Conservation (phyloP, 192 early-diverging fungal species). For the Coemansia umbellata region DNA sequence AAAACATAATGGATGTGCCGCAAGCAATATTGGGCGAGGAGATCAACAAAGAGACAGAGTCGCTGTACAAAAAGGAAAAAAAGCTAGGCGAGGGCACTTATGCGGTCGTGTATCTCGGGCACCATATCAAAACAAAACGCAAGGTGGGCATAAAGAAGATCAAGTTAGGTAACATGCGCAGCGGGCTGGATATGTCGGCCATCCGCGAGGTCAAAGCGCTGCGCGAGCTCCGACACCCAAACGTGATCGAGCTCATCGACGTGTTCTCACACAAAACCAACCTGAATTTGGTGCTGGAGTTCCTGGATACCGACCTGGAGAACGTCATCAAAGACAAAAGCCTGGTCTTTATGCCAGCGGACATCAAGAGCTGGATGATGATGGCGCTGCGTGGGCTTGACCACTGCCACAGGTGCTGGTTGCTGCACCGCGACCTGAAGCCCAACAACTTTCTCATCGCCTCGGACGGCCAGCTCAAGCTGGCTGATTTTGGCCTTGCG, state of each 20-base stretch:
- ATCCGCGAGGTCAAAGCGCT: slow-evolving; percentile 92
- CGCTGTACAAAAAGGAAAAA: slow-evolving; percentile 76
- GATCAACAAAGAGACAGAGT: slow-evolving; percentile 60
- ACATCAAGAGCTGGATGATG: slow-evolving; percentile 97
- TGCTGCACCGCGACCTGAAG: slow-evolving; percentile 90
- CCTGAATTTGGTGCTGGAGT: slow-evolving; percentile 92
- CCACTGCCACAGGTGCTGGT: slow-evolving; percentile 86
- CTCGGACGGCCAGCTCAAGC: slow-evolving; percentile 84
- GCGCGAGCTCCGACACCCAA: slow-evolving; percentile 89
- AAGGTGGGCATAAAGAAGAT: slow-evolving; percentile 97
- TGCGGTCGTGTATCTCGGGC: slow-evolving; percentile 86
- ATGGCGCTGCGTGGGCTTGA: slow-evolving; percentile 92
- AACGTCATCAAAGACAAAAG: slow-evolving; percentile 93
- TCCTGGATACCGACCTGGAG: slow-evolving; percentile 91
- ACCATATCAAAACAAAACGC: slow-evolving; percentile 56
- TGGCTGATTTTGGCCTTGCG: slow-evolving; percentile 99
- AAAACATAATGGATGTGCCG: slow-evolving; percentile 17
- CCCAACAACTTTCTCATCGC: slow-evolving; percentile 83
- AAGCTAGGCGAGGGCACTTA: slow-evolving; percentile 98
- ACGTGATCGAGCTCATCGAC: slow-evolving; percentile 91
- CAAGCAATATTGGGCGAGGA: slow-evolving; percentile 56
- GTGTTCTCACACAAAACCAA: slow-evolving; percentile 89
- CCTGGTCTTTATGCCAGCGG: slow-evolving; percentile 81
- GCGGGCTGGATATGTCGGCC: slow-evolving; percentile 93
- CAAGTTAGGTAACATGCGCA: slow-evolving; percentile 86